Base-by-base conservation (phyloP, 176 grass and related monocot genomes). In the Thalia dealbata region DNA sequence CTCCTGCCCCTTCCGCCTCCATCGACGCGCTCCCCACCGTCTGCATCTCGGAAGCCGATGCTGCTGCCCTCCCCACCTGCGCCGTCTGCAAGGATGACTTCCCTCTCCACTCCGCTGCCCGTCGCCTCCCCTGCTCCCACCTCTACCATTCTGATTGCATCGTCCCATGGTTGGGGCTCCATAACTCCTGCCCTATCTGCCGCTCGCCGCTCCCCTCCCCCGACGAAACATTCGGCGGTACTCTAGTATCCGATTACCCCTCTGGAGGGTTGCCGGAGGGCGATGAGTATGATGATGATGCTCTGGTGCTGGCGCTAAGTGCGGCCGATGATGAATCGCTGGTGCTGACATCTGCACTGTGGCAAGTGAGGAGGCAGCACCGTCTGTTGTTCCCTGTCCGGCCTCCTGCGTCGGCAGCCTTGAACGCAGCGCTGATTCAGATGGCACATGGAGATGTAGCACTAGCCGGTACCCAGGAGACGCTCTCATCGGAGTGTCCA, bases 181-280 rank as follows among this genome's bases (percentile, higher is more conserved):
- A 83, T 76, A 96, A 96, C 72, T 92, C 93, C 23, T 96, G 93
- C 78, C 93, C 93, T 14, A 81, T 96, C 71, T 96, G 93, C 81
- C 89, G 93, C 48, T 86, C 77, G n/a, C 56, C 72, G 26, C 79
- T 96, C 48, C 89, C 84, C 18, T 67, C 71, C 30, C 1, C 67
- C 51, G 72, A 58, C 35, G 64, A 60, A 12, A 22, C 41, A 0
- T 41, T 60, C 50, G 25, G 52, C 79, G 35, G n/a, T 54, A 25
- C 52, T 56, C 18, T 24, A 26, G 68, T 69, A 69, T 6, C 84
- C 29, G 26, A 67, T 11, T 28, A 14, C 10, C 24, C 72, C 61
- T 73, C 76, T 71, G 59, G 51, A 29, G 56, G 56, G 23, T 51
- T 81, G 51, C 69, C 14, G 3, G 78, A 72, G 32, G 79, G 75